Conservation (phyloP, 2,329 filamentous ascomycete genomes). For the Fusarium hainanense region DNA sequence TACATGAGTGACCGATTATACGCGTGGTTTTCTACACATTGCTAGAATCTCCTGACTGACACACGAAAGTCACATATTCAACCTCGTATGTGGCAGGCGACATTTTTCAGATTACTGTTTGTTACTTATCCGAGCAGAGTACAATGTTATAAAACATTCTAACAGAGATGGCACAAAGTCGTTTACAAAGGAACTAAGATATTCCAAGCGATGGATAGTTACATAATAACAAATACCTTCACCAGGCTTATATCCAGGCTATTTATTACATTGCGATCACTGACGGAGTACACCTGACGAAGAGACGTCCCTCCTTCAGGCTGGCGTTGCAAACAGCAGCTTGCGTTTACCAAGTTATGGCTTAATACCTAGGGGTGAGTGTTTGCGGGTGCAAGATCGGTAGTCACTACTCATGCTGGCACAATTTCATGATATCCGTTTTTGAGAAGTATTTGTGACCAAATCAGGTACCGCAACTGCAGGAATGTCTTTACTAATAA, state of each 20-base stretch:
- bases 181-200: background rate
- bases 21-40: slow-evolving; percentile 13
- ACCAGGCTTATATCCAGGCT: background rate
- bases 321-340: background rate
- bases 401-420: background rate
- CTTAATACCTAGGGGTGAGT: background rate
- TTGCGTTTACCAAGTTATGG: background rate
- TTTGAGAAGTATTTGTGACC: background rate
- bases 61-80: slow-evolving; percentile 1
- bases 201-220: background rate
- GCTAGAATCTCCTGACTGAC: background rate
- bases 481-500: background rate
- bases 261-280: background rate
- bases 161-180: background rate
- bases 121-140: background rate
- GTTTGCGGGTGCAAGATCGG: background rate
- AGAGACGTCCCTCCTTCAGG: background rate
- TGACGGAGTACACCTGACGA: background rate
- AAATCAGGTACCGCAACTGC: background rate
- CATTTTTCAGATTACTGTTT: background rate
- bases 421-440: background rate
- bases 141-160: background rate
- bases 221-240: background rate
- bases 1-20: background rate
- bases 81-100: background rate